Evolutionary conservation across 129 eudicot genomes (phyloP).

Genomic region (Artemisia argyi): DNA sequence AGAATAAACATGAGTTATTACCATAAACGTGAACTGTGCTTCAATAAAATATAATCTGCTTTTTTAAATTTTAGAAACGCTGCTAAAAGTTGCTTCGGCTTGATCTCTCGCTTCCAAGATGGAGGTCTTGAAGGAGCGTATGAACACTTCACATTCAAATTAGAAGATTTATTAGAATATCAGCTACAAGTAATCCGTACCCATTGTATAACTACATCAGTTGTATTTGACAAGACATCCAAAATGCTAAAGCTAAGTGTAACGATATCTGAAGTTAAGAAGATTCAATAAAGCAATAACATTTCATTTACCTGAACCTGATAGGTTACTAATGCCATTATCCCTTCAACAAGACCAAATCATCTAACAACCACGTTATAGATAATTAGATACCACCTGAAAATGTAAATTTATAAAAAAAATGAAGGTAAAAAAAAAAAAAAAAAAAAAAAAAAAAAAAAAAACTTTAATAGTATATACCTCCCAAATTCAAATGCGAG

Average conservation of each 20-base stretch:
- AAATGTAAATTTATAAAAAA: neutral
- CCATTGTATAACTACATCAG: neutral
- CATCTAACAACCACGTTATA: neutral
- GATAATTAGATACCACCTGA: conserved; percentile 1
- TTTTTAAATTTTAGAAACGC: neutral
- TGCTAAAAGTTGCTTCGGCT: neutral
- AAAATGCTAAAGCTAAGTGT: neutral
- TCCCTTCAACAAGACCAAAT: conserved; percentile 9
- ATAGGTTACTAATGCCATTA: conserved; percentile 14
- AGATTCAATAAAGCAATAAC: neutral
- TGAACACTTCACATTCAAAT: neutral
- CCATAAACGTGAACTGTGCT: conserved; percentile 5
- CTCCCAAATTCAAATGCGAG: no score
- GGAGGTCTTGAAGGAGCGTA: neutral
- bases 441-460: neutral
- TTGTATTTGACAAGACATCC: neutral
- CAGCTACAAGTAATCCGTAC: neutral
- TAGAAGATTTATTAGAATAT: neutral
- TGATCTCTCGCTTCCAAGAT: neutral
- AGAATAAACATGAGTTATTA: neutral
- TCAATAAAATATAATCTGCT: neutral
- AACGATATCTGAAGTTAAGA: neutral
- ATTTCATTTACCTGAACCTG: neutral
- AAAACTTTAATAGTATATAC: no score
- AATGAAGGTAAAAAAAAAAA: neutral